Percentiles rank a stretch among this genome's conserved stretches.
Evolutionary conservation across 2,329 filamentous ascomycete species (phyloP).

Genomic region (Chaetomium strumarium): DNA sequence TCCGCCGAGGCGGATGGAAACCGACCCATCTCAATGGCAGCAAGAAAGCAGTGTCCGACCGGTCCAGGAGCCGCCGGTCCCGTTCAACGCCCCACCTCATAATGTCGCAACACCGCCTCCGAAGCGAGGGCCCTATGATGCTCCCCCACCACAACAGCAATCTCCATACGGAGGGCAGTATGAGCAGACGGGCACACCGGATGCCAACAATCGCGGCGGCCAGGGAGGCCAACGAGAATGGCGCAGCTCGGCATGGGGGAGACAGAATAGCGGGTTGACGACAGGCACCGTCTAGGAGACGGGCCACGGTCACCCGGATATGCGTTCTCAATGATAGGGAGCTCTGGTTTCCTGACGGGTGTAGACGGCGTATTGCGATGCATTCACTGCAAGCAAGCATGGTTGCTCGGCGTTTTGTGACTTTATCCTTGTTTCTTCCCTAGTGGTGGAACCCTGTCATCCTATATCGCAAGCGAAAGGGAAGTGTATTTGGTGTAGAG

Average conservation of each 20-base stretch:
- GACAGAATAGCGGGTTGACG: conserved; percentile 45
- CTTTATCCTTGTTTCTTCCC: not conserved
- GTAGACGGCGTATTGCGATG: conserved; percentile 1
- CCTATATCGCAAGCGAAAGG: not conserved
- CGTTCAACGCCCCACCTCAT: conserved; percentile 24
- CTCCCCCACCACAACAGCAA: conserved; percentile 29
- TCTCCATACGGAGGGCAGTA: conserved; percentile 34
- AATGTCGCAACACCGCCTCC: conserved; percentile 41
- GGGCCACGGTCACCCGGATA: not conserved
- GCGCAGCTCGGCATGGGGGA: conserved; percentile 52
- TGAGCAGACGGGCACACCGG: conserved; percentile 21
- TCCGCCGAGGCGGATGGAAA: conserved; percentile 64
- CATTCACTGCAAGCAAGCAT: conserved; percentile 2
- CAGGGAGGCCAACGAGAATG: conserved; percentile 41
- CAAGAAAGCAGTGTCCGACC: conserved; percentile 80
- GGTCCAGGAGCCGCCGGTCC: conserved; percentile 54
- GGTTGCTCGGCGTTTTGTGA: conserved; percentile 12
- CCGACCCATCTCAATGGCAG: conserved; percentile 78
- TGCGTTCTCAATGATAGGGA: not conserved
- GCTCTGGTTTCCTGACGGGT: not conserved
- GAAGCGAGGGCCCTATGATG: conserved; percentile 42
- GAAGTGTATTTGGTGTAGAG: too few relatives aligned
- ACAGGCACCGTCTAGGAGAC: conserved; percentile 36
- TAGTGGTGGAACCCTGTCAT: not conserved
- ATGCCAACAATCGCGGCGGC: conserved; percentile 36